A percentile compares a stretch with the other conserved stretches of the same genome.
These are phyloP conservation scores for Solanum sitiens DNA, from an alignment of 257 asterid genomes.

Conservation along the genomic window DNA sequence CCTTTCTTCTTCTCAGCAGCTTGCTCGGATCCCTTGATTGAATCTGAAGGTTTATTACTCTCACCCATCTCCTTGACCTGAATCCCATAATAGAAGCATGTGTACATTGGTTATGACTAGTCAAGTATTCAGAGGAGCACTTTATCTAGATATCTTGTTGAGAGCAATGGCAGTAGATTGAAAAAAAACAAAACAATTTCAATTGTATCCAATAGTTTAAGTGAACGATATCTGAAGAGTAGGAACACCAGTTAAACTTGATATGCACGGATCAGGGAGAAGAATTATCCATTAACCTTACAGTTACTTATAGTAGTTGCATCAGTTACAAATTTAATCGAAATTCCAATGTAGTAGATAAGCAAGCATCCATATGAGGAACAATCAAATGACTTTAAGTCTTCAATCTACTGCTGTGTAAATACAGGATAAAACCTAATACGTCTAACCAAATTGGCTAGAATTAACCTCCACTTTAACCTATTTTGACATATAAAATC, in stretches of 20 bases:
- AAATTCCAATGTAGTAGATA: background rate
- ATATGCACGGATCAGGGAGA: background rate
- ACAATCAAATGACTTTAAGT: background rate
- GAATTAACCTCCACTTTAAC: background rate
- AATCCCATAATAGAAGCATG: background rate
- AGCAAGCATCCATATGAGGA: background rate
- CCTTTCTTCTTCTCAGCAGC: slow-evolving; percentile 65
- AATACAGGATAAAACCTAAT: background rate
- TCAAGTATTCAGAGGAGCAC: background rate
- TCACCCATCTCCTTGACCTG: slow-evolving; percentile 79
- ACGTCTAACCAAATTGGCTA: background rate
- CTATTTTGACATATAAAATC: background rate
- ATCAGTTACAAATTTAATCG: background rate
- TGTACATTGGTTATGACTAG: background rate
- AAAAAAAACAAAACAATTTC: background rate
- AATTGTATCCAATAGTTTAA: background rate
- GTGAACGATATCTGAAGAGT: background rate
- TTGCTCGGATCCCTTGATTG: slow-evolving; percentile 51
- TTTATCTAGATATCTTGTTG: background rate
- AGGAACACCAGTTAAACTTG: background rate
- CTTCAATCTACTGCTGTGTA: background rate
- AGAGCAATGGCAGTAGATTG: background rate
- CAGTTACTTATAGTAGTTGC: background rate
- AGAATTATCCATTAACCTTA: background rate
- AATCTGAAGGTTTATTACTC: slow-evolving; percentile 34